Evolutionary conservation across 495 filamentous ascomycete genomes (phyloP), one percentile per base, ranked within the genome.

Genomic region (Tuber melanosporum): DNA sequence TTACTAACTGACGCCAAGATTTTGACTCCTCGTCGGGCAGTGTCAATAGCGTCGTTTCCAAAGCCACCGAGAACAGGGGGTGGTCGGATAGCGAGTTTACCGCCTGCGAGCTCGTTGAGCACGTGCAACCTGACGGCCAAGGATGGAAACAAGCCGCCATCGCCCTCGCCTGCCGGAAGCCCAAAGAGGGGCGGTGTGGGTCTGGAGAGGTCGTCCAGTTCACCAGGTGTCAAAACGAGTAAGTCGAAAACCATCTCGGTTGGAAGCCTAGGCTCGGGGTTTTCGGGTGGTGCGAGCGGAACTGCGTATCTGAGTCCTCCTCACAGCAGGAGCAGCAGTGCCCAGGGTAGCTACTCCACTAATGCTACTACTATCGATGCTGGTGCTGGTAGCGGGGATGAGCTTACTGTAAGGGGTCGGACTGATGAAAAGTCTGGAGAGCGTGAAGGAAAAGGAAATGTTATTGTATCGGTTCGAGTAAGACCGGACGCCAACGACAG

Each of bases 391-490:
- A 47, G 72, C n/a, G 73, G 79, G 8, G 80, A 78, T 42, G 80
- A 82, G 20, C 73, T 77, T 46, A 26, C 32, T 5, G 47, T 62
- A 39, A 74, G 81, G 42, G 80, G 81, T n/a, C 70, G 75, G 76
- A 78, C 43, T 75, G 80, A 72, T 76, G 82, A 79, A 85, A 85
- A 78, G 84, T 42, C 70, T 70, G 83, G 39, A 32, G 87, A 85
- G 70, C 88, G 87, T 49, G 93, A 98, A 76, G 88, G 87, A 32
- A 98, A 97, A 83, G 95, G 96, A 5, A 98, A 98, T 85, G 95
- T 99, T 44, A 87, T 98, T 76, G 94, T 99, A 76, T 98, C 95
- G 82, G 94, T 99, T 71, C 89, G 95, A 77, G 93, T 98, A 70
- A 89, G 96, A 71, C 95, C 95, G 20, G 94, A 98, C 86, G 87